Evolutionary conservation across 1,284 basidiomycete species (phyloP), one percentile per base, ranked within the genome.

Genomic region (Inonotus hispidus): DNA sequence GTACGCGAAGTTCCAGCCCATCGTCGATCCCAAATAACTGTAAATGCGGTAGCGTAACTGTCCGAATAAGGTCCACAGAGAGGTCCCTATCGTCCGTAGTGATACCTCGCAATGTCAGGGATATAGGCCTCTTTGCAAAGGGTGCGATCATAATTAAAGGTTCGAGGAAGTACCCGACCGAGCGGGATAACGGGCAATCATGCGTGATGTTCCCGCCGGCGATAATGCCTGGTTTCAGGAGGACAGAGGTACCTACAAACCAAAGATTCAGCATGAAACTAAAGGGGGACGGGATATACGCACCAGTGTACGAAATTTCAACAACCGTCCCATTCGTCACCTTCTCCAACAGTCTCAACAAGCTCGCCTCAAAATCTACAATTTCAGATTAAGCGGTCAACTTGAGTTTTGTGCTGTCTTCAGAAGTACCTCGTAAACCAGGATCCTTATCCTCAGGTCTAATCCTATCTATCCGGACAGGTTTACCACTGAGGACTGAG

Each of bases 241-340:
- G 79, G 64, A 98, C 79, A 3, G 92, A 87, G 57, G 95, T 97
- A 78, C 95, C 93, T 93, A 66, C 14, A 8, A n/a, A 14, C 58
- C 29, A 8, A 16, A 23, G 1, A 52, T 19, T 27, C 35, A 59
- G 38, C 49, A 45, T n/a, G 21, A 35, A 39, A 32, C 21, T 27
- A 25, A 1, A n/a, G 2, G 4, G 41, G 8, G 38, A 58, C 4
- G 23, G 39, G n/a, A 8, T 50, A 53, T 39, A 69, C 82, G 63
- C 64, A 92, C 92, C 93, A 13, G 97, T 99, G 19, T 96, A 90
- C 1, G 93, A 96, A 60, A 99, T 99, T 72, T 99, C 97, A 64
- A 99, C 93, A 27, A 92, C 77, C 6, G 92, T 93, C 1, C 97
- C 97, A 79, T 99, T 98, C 3, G 95, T 97, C 1, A 93, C 77